These are phyloP conservation scores for Elsinoe batatas DNA, from an alignment of 2,329 filamentous ascomycete species.

Conservation along the genomic window DNA sequence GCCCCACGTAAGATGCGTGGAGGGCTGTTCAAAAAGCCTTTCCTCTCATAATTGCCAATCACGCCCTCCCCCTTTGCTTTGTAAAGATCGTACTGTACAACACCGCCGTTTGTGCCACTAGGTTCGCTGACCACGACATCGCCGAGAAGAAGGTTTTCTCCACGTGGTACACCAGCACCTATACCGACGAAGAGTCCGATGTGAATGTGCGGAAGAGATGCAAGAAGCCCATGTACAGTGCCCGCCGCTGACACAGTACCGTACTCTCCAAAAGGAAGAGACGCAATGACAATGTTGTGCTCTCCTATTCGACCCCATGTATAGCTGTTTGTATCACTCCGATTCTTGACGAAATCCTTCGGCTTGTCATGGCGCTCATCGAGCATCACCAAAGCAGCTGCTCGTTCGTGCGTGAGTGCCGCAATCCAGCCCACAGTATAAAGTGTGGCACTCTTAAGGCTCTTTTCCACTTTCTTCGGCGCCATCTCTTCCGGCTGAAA, in stretches of 20 bases:
- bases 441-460: not conserved
- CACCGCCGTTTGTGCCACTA: slow-evolving; percentile 16
- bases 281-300: slow-evolving; percentile 18
- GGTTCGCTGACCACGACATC: slow-evolving; percentile 23
- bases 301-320: slow-evolving; percentile 12
- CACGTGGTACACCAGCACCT: slow-evolving; percentile 18
- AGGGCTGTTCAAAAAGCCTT: slow-evolving; percentile 17
- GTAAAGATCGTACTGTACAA: slow-evolving; percentile 22
- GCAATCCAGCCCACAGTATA: slow-evolving; percentile 20
- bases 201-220: slow-evolving; percentile 13
- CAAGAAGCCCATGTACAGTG: slow-evolving; percentile 14
- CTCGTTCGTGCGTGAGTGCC: slow-evolving; percentile 15
- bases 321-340: slow-evolving; percentile 13
- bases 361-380: slow-evolving; percentile 14
- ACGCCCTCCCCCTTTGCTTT: slow-evolving; percentile 11
- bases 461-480: not conserved
- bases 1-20: slow-evolving; percentile 11
- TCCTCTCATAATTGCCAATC: slow-evolving; percentile 12
- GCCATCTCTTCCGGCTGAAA: no score
- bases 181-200: slow-evolving; percentile 21
- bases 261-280: slow-evolving; percentile 15
- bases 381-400: slow-evolving; percentile 16
- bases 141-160: slow-evolving; percentile 17
- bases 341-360: not conserved
- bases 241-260: slow-evolving; percentile 15